Conservation (phyloP, 192 early-diverging fungal species). For the Spizellomyces punctatus region DNA sequence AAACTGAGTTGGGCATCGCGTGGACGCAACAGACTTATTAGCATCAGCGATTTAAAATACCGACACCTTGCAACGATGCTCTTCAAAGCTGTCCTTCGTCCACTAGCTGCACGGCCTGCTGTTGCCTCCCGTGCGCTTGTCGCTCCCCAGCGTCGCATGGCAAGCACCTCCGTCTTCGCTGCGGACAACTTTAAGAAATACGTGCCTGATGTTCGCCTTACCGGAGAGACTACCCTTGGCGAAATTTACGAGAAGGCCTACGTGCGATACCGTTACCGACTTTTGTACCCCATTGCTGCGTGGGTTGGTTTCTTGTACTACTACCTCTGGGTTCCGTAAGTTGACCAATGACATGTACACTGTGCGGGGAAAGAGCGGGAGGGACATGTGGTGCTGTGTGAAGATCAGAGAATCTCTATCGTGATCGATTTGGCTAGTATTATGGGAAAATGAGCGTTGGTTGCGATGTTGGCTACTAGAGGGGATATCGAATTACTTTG, state of each 20-base stretch:
- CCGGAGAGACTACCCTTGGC: slow-evolving; percentile 47
- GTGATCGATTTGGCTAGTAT: neutral
- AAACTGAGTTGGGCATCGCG: no score
- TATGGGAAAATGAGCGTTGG: no score
- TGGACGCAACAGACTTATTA: neutral
- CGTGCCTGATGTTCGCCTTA: slow-evolving; percentile 37
- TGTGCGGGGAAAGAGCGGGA: neutral
- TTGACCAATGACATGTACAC: slow-evolving; percentile 7
- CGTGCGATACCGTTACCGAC: slow-evolving; percentile 49
- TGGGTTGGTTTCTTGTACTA: slow-evolving; percentile 53
- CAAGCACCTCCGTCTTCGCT: slow-evolving; percentile 39
- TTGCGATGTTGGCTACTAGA: neutral
- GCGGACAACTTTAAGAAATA: slow-evolving; percentile 43
- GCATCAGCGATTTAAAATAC: neutral
- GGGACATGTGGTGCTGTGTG: slow-evolving; percentile 5
- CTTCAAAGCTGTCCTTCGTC: slow-evolving; percentile 29
- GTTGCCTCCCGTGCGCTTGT: slow-evolving; percentile 4
- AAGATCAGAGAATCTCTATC: neutral
- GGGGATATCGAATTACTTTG: neutral
- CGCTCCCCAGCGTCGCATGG: slow-evolving; percentile 18
- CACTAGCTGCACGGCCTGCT: slow-evolving; percentile 11
- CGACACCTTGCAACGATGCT: slow-evolving; percentile 10
- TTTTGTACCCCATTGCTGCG: slow-evolving; percentile 44
- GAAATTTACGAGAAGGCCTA: slow-evolving; percentile 49
- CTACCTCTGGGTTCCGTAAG: slow-evolving; percentile 52